Evolutionary conservation across 2,329 filamentous ascomycete genomes (phyloP).

Genomic region (Juglanconis juglandina): DNA sequence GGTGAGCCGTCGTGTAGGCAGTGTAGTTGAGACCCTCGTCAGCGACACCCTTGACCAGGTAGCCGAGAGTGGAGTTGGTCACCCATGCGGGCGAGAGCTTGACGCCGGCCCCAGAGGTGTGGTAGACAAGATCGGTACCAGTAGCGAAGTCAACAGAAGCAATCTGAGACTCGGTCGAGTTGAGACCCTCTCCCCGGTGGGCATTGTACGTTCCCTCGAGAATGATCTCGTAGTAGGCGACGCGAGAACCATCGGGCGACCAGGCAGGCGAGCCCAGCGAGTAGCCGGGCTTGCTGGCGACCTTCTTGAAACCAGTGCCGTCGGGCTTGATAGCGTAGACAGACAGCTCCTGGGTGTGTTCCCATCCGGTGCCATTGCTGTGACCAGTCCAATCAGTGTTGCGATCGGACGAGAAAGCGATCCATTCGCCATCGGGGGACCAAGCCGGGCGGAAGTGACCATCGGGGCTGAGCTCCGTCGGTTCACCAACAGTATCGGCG

Average conservation of each 20-base stretch:
- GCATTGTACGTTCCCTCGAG: slow-evolving; percentile 35
- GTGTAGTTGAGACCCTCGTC: slow-evolving; percentile 30
- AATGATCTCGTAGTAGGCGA: slow-evolving; percentile 38
- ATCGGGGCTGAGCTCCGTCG: slow-evolving; percentile 23
- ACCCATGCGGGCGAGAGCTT: slow-evolving; percentile 28
- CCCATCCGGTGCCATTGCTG: slow-evolving; percentile 36
- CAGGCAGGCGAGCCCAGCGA: slow-evolving; percentile 36
- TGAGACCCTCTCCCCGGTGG: slow-evolving; percentile 26
- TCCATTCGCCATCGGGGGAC: slow-evolving; percentile 39
- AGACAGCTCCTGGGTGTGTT: slow-evolving; percentile 38
- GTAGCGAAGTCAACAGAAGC: slow-evolving; percentile 37
- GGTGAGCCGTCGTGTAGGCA: slow-evolving; percentile 15
- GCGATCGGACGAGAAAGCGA: slow-evolving; percentile 38
- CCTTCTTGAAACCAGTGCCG: slow-evolving; percentile 33
- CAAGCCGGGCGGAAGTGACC: slow-evolving; percentile 37
- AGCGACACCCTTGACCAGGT: slow-evolving; percentile 26
- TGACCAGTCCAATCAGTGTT: slow-evolving; percentile 41
- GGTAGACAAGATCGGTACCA: slow-evolving; percentile 29
- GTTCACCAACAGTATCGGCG: slow-evolving; percentile 13
- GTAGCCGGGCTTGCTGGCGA: slow-evolving; percentile 31
- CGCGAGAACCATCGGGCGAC: slow-evolving; percentile 32
- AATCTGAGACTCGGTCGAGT: slow-evolving; percentile 28
- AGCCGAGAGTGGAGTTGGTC: slow-evolving; percentile 22
- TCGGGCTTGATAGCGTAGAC: slow-evolving; percentile 37
- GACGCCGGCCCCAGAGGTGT: slow-evolving; percentile 26